Base-by-base conservation (phyloP, 768 basidiomycete species). In the Tricholoma hemisulphureum region DNA sequence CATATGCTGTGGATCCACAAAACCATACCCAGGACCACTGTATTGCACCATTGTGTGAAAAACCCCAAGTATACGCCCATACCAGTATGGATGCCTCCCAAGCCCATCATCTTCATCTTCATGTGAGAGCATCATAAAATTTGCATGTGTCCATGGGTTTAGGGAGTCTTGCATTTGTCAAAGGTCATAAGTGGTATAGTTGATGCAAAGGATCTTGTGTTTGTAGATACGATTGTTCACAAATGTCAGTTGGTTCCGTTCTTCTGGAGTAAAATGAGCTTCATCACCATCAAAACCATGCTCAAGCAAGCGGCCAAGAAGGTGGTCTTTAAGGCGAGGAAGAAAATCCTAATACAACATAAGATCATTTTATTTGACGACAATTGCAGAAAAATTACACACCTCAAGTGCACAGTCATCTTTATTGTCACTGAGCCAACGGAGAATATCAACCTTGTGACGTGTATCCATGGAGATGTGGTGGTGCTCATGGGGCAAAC, bases 151-250 rank as follows among this genome's bases (percentile, higher is more conserved):
- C 1, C 57, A 31, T 1, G 70, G 67, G 46, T 81, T 78, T 58
- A 80, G 77, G 2, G 59, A 54, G 0, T 67, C 37, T 7, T 39
- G 37, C n/a, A 16, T 7, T 2, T 16, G 64, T 0, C 69, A 69
- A 1, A 77, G 55, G 63, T 81, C 73, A 56, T 80, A 80, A 0
- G 73, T 75, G 0, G 76, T 77, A 57, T 75, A 78, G 61, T 77
- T 77, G 34, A 80, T 39, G 0, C 67, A 68, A 0, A 79, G 11
- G n/a, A n/a, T n/a, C n/a, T n/a, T n/a, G n/a, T n/a, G 37, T 16
- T 39, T 39, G n/a, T 16, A 58, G n/a, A 35, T 45, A 32, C 61
- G 62, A 21, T 58, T 41, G 13, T 39, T 39, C n/a, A 16, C 13
- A 18, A 39, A 18, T 16, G 37, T 39, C 3, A 39, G 37, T 8